Evolutionary conservation across 768 basidiomycete species (phyloP).

Genomic region (Hygrophoropsis aurantiaca): DNA sequence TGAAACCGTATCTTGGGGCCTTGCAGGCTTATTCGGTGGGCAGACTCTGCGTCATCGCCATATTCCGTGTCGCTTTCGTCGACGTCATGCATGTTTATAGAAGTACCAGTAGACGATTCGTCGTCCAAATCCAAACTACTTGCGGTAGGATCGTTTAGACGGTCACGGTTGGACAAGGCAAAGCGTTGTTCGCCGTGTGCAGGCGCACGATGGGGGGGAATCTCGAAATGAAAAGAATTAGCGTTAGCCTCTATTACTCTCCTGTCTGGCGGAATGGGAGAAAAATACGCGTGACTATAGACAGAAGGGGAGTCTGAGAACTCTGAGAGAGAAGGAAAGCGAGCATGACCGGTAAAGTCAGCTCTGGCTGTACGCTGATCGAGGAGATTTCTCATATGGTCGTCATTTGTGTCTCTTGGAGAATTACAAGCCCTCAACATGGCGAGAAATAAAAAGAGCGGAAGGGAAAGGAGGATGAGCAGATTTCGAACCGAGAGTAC

Average conservation of each 20-base stretch:
- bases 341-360: slow-evolving; percentile 38
- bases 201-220: slow-evolving; percentile 19
- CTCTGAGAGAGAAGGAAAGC: slow-evolving; percentile 56
- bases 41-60: slow-evolving; percentile 43
- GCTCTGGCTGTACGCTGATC: slow-evolving; percentile 54
- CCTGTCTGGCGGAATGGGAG: slow-evolving; percentile 43
- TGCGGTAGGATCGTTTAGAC: slow-evolving; percentile 44
- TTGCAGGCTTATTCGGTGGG: slow-evolving; percentile 63
- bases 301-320: slow-evolving; percentile 68
- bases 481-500: slow-evolving; percentile 1
- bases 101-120: slow-evolving; percentile 22
- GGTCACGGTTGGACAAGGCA: slow-evolving; percentile 34
- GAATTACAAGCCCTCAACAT: slow-evolving; percentile 45
- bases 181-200: slow-evolving; percentile 17
- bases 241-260: slow-evolving; percentile 27
- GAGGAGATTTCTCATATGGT: slow-evolving; percentile 49
- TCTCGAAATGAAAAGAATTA: slow-evolving; percentile 27
- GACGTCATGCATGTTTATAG: slow-evolving; percentile 27
- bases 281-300: slow-evolving; percentile 62
- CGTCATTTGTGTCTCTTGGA: slow-evolving; percentile 40
- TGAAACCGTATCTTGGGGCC: slow-evolving; percentile 86
- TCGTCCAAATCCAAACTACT: slow-evolving; percentile 63
- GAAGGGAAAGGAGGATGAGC: slow-evolving; percentile 4
- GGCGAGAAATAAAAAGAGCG: slow-evolving; percentile 16
- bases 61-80: slow-evolving; percentile 35